A percentile compares a stretch with the other conserved stretches of the same genome.
phyloP scores from a whole-genome alignment of 2,329 filamentous ascomycete genomes.

The Cytospora mali region DNA sequence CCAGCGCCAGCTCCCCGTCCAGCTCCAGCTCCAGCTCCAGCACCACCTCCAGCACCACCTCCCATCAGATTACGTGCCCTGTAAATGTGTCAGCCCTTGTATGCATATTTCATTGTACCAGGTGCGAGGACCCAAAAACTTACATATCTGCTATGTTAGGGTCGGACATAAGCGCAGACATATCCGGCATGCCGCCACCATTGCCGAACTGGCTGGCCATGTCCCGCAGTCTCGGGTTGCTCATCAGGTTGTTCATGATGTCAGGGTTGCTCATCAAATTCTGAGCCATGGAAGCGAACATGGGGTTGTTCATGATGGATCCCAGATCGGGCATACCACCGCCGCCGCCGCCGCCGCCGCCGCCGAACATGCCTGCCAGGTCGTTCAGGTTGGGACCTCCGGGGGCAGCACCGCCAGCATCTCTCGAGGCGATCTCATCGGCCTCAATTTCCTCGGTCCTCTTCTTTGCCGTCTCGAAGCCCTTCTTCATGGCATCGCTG shows the following conservation, averaged over 20 bases:
- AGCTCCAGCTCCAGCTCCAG: slow-evolving; percentile 28
- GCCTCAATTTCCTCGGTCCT: slow-evolving; percentile 78
- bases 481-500: slow-evolving; percentile 96
- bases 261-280: slow-evolving; percentile 97
- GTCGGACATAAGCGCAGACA: slow-evolving; percentile 85
- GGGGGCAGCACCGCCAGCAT: slow-evolving; percentile 45
- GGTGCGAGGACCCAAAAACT: slow-evolving; percentile 47
- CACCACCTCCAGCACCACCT: slow-evolving; percentile 33
- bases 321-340: slow-evolving; percentile 87
- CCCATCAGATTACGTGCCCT: slow-evolving; percentile 39
- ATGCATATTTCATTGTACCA: not conserved
- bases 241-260: slow-evolving; percentile 89
- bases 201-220: slow-evolving; percentile 75
- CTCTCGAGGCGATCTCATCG: slow-evolving; percentile 47
- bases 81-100: slow-evolving; percentile 7
- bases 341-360: slow-evolving; percentile 61
- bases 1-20: slow-evolving; percentile 21
- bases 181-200: slow-evolving; percentile 81
- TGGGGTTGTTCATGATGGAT: slow-evolving; percentile 93
- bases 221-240: slow-evolving; percentile 82
- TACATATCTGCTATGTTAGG: slow-evolving; percentile 91
- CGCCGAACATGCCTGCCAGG: slow-evolving; percentile 73
- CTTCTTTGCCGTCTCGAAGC: slow-evolving; percentile 89
- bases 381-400: slow-evolving; percentile 70
- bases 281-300: slow-evolving; percentile 97